A percentile compares a stretch with the other conserved stretches of the same genome.
Conservation (phyloP, 768 basidiomycete genomes). For the Floccularia luteovirens region DNA sequence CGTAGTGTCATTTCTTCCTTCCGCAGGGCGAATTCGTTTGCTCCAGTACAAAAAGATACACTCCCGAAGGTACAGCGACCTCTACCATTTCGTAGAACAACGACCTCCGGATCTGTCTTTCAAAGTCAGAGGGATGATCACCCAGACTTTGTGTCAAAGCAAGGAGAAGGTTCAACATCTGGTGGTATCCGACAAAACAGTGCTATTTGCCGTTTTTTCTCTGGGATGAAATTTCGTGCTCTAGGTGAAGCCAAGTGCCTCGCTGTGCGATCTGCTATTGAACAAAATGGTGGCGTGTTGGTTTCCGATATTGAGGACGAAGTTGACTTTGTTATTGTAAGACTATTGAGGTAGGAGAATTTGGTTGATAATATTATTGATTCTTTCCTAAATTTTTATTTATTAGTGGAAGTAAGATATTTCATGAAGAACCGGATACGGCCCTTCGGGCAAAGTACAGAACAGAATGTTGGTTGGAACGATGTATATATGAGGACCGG, state of each 20-base stretch:
- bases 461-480: slow-evolving; percentile 93
- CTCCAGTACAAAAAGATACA: slow-evolving; percentile 22
- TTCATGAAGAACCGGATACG: slow-evolving; percentile 44
- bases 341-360: slow-evolving; percentile 58
- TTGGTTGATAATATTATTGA: background rate
- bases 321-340: slow-evolving; percentile 60
- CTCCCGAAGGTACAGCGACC: slow-evolving; percentile 14
- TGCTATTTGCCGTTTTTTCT: too few species aligned
- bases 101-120: slow-evolving; percentile 14
- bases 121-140: background rate
- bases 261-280: slow-evolving; percentile 53
- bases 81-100: slow-evolving; percentile 40
- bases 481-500: slow-evolving; percentile 71
- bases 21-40: slow-evolving; percentile 60
- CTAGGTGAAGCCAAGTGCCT: slow-evolving; percentile 60
- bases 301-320: slow-evolving; percentile 36
- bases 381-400: slow-evolving; percentile 4
- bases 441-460: slow-evolving; percentile 48
- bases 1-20: slow-evolving; percentile 51
- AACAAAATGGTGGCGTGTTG: slow-evolving; percentile 48
- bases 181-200: too few species aligned
- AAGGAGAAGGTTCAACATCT: slow-evolving; percentile 14
- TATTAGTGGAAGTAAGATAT: slow-evolving; percentile 64
- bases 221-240: slow-evolving; percentile 47
- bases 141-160: background rate